Conservation (phyloP, 768 basidiomycete species). For the Coprinopsis sp. region DNA sequence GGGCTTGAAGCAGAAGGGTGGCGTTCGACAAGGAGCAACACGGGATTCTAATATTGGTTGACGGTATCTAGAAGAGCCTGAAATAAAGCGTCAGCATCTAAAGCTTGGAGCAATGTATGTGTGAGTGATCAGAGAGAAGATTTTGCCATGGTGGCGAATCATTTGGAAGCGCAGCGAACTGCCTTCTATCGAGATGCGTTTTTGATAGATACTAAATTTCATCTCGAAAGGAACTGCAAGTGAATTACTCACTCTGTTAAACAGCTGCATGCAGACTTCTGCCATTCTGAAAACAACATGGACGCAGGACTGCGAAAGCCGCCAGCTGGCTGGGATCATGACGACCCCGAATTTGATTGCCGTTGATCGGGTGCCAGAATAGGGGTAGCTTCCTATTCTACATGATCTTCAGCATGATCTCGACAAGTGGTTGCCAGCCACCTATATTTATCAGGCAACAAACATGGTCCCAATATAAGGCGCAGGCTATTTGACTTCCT, state of each 20-base stretch:
- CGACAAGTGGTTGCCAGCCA: not conserved
- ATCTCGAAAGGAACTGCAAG: slow-evolving; percentile 1
- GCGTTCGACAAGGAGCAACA: not conserved
- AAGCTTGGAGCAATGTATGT: too few relatives aligned
- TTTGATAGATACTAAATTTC: slow-evolving; percentile 11
- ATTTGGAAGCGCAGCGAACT: slow-evolving; percentile 17
- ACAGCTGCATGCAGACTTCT: not conserved
- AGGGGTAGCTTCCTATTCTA: not conserved
- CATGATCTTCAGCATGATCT: not conserved
- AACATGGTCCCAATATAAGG: too few relatives aligned
- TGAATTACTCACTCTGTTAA: not conserved
- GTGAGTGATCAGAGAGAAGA: slow-evolving; percentile 37
- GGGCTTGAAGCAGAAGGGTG: slow-evolving; percentile 27
- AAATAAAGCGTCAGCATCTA: too few relatives aligned
- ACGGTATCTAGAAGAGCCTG: too few relatives aligned
- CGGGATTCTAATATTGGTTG: too few relatives aligned
- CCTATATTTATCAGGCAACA: not conserved
- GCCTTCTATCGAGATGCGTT: slow-evolving; percentile 9
- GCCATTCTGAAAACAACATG: not conserved
- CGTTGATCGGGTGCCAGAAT: not conserved
- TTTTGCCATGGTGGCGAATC: slow-evolving; percentile 14
- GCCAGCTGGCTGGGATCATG: too few relatives aligned
- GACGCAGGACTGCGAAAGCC: too few relatives aligned
- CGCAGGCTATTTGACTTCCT: too few relatives aligned
- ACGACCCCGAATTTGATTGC: not conserved